Base-by-base conservation (phyloP, 768 basidiomycete species). In the Naganishia vaughanmartiniae region DNA sequence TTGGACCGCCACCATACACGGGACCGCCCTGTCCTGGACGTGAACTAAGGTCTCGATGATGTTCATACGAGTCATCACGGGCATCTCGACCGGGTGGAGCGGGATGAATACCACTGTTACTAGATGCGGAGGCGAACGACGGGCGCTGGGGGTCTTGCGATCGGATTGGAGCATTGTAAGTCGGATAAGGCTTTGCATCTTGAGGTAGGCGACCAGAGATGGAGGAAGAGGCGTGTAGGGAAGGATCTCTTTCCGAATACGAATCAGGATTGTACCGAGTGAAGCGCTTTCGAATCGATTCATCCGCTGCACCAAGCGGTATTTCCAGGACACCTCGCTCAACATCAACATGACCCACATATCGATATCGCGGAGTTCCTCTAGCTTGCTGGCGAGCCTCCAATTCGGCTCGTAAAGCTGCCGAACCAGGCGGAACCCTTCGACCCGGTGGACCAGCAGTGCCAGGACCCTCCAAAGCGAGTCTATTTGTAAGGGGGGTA, bases 381-480 rank as follows among this genome's bases (percentile, higher is more conserved):
- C 39, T 39, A 63, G 60, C 39, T 63, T 63, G 60, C 5, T 63
- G 60, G 15, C 60, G 60, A n/a, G 39, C 60, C 14, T 63, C 60
- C 24, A 63, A 36, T 42, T 63, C 60, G 2, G 60, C 60, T 15
- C 60, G 17, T 14, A 63, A 26, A 42, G 60, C 60, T 45, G 60
- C 60, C 12, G 60, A 63, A 4, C 60, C 60, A 9, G 60, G 60
- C 5, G 60, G 60, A 15, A 42, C 39, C 42, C 60, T 24, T 45
- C 24, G 39, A 3, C 60, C 60, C 26, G 60, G 60, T 45, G 39
- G 24, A 21, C 60, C 60, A 4, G n/a, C 30, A 26, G 60, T 63
- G 7, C 60, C 60, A 42, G 60, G 60, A 28, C 39, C 42, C 7
- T 63, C 12, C 42, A 63, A 26, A 6, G 42, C 24, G 17, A 63